Base-by-base conservation (phyloP, 2,329 filamentous ascomycete species). In the Phoma herbarum region DNA sequence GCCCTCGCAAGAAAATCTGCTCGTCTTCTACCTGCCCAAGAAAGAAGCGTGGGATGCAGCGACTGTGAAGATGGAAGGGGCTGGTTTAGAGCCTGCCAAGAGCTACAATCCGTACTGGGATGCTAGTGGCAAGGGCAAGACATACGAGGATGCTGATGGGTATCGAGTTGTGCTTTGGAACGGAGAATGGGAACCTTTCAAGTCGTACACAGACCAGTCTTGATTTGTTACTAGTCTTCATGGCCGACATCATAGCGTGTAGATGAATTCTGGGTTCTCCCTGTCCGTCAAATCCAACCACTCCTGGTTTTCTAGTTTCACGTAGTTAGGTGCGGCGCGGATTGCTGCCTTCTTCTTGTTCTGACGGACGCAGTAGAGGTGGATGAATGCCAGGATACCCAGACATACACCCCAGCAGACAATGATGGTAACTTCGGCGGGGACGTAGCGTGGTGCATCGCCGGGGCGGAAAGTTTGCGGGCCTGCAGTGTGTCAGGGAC, bases 261-360 rank as follows among this genome's bases (percentile, higher is more conserved):
- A 90, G 0, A 84, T 74, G 68, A 90, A 89, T 70, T 90, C 80
- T 0, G 77, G 77, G 60, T 89, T 90, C 78, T 90, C 88, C 54
- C 80, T 77, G 69, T 90, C 88, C 4, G 87, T 90, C 62, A 90
- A 73, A 70, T 90, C 87, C 56, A 86, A 78, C 76, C 85, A 90
- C 79, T 90, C 88, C 73, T 90, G 87, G 61, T 90, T 89, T 71
- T 87, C 85, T 52, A 90, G 61, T 73, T 83, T 87, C 23, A 80
- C 78, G 70, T 90, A 90, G 1, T 79, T 83, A 0, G 85, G 83
- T 49, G 78, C 76, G 1, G 81, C 81, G 41, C 85, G 75, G 16
- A 85, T 67, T 8, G 68, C 67, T 0, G 80, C 84, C 77, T 90
- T 90, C 74, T 83, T 82, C 61, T 72, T 75, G 64, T 91, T 91